Evolutionary conservation across 331 rosid species (phyloP).

Genomic region (Erythrophleum ivorense): DNA sequence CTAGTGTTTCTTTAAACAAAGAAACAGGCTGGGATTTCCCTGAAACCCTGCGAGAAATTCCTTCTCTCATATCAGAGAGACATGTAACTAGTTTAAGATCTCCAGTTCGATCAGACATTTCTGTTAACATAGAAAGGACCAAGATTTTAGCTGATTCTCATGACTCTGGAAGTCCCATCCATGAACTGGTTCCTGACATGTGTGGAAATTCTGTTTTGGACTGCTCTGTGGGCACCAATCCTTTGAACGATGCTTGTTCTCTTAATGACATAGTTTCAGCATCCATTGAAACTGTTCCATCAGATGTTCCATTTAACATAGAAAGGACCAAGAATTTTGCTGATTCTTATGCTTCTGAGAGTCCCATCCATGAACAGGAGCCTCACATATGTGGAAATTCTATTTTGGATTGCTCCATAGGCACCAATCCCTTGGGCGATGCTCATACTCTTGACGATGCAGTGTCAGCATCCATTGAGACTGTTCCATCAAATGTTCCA

Average conservation of each 20-base stretch:
- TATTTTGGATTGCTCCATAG: constrained; percentile 46
- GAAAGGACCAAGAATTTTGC: constrained; percentile 12
- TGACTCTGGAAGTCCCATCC: constrained; percentile 46
- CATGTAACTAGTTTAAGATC: background rate
- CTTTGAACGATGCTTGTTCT: constrained; percentile 15
- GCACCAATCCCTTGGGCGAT: constrained; percentile 18
- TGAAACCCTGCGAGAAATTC: constrained; percentile 10
- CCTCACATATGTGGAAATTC: constrained; percentile 35
- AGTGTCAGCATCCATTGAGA: constrained; percentile 42
- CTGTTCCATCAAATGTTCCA: constrained; percentile 32
- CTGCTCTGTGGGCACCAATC: constrained; percentile 35
- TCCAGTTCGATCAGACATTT: constrained; percentile 36
- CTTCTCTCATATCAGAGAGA: background rate
- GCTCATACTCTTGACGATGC: constrained; percentile 37
- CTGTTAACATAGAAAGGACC: constrained; percentile 20
- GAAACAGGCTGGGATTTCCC: constrained; percentile 7
- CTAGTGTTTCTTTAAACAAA: constrained; percentile 35
- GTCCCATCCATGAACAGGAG: constrained; percentile 42
- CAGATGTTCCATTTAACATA: constrained; percentile 11
- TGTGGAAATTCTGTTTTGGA: constrained; percentile 47
- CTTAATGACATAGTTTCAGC: constrained; percentile 41
- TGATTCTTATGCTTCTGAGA: constrained; percentile 46
- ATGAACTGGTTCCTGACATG: constrained; percentile 43
- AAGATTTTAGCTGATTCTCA: constrained; percentile 34
- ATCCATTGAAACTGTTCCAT: constrained; percentile 39